phyloP scores from a whole-genome alignment of 345 rosid genomes.

The Punica granatum region DNA sequence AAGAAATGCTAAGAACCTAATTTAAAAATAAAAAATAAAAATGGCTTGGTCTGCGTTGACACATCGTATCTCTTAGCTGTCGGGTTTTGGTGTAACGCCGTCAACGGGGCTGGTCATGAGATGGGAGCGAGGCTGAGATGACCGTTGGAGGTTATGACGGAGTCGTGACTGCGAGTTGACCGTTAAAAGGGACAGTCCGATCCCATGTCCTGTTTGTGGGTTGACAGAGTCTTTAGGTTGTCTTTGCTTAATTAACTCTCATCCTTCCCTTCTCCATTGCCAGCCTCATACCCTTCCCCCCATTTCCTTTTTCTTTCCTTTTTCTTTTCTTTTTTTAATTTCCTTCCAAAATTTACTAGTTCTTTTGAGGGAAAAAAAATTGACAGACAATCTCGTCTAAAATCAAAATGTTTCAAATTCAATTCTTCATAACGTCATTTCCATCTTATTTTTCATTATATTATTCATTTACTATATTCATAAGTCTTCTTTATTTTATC shows the following conservation, averaged over 20 bases:
- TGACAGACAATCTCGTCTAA: too few relatives aligned
- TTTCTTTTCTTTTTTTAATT: not conserved
- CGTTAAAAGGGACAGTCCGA: not conserved
- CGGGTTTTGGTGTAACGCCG: not conserved
- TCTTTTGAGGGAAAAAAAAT: too few relatives aligned
- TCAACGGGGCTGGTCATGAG: not conserved
- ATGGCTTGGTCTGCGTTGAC: too few relatives aligned
- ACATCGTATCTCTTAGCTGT: not conserved
- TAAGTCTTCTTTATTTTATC: too few relatives aligned
- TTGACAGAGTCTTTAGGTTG: not conserved
- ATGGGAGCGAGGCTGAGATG: not conserved
- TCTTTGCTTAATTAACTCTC: not conserved
- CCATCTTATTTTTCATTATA: too few relatives aligned
- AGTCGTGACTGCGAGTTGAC: slow-evolving; percentile 1
- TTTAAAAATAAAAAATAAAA: too few relatives aligned
- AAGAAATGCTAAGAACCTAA: not conserved
- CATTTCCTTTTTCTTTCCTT: too few relatives aligned
- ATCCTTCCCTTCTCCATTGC: not conserved
- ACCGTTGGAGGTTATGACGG: not conserved
- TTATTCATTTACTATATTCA: too few relatives aligned
- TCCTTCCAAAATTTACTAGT: too few relatives aligned
- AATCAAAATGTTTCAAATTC: too few relatives aligned
- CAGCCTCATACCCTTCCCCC: not conserved
- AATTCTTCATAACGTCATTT: too few relatives aligned
- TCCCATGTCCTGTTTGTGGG: not conserved